Evolutionary conservation across 2,329 filamentous ascomycete genomes (phyloP), one percentile per base, ranked within the genome.

Genomic region (Blastomyces silverae): DNA sequence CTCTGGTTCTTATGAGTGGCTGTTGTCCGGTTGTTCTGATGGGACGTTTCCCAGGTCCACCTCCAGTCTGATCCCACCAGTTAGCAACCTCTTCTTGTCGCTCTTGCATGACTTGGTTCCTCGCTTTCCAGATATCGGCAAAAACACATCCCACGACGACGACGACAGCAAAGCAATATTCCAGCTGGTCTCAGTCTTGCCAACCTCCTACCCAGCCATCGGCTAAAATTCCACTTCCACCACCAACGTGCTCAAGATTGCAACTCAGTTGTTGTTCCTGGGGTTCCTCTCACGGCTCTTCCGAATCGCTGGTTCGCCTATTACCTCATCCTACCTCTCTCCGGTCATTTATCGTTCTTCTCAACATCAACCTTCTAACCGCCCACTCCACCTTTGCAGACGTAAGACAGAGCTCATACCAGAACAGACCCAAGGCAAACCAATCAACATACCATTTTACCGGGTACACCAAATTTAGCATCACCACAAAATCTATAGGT

Each of bases 281-380:
- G 31, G 31, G 31, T 15, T 22, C 15, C 31, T 42, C 37, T 22
- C 5, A 28, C 17, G 15, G 20, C 7, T 22, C 31, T 31, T 25
- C 53, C 28, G 34, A 56, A 1, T 52, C 37, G 25, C 39, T 48
- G 58, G 25, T 48, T 17, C 39, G 17, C 58, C 42, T 31, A 60
- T 60, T 60, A 48, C 58, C 58, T 61, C 58, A 48, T 61, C 58
- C 55, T 58, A 34, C 20, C 37, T 61, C 58, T 37, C 58, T 61
- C 58, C 42, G 25, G 25, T 34, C 58, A 50, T 17, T 61, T 61
- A 61, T 50, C 58, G 39, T 61, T 28, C 58, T 46, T n/a, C 39
- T 42, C 39, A 60, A 48, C 58, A 37, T 42, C 39, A 20, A 20
- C 56, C 37, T 20, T n/a, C 22, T 13, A 46, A 60, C 22, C 57